These are phyloP conservation scores for Collybiopsis confluens DNA, from an alignment of 768 basidiomycete genomes.

Conservation along the genomic window DNA sequence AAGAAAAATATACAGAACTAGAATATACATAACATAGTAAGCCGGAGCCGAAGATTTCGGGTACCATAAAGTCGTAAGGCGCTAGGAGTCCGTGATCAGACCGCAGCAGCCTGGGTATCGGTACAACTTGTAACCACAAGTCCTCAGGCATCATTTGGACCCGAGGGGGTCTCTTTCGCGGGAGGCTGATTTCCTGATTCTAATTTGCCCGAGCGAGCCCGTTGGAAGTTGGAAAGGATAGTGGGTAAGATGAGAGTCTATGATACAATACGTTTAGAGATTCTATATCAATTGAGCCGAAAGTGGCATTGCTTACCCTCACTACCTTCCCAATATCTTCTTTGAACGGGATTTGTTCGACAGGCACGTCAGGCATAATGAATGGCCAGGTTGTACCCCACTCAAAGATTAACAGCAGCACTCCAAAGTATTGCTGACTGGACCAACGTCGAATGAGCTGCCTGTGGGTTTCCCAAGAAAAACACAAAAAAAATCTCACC, in stretches of 20 bases:
- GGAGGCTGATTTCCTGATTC: slow-evolving; percentile 5
- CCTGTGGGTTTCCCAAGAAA: no score
- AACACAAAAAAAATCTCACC: slow-evolving; percentile 9
- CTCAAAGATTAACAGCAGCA: slow-evolving; percentile 20
- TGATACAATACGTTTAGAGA: not conserved
- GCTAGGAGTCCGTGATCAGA: no score
- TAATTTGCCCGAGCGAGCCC: not conserved
- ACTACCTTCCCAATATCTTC: slow-evolving; percentile 20
- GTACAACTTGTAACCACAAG: not conserved
- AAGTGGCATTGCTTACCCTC: slow-evolving; percentile 1
- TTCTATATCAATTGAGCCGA: not conserved
- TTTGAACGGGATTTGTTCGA: slow-evolving; percentile 18
- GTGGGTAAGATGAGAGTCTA: slow-evolving; percentile 10
- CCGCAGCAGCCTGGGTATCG: no score
- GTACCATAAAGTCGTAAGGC: no score
- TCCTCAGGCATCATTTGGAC: not conserved
- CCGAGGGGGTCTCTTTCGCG: slow-evolving; percentile 4
- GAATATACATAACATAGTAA: no score
- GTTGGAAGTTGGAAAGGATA: slow-evolving; percentile 9
- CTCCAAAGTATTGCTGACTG: slow-evolving; percentile 18
- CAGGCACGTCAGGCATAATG: slow-evolving; percentile 18
- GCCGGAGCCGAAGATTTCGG: no score
- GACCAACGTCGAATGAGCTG: no score
- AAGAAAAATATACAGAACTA: no score
- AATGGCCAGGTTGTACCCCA: slow-evolving; percentile 27